phyloP scores from a whole-genome alignment of 495 filamentous ascomycete genomes.

The Penicillium chermesinum region DNA sequence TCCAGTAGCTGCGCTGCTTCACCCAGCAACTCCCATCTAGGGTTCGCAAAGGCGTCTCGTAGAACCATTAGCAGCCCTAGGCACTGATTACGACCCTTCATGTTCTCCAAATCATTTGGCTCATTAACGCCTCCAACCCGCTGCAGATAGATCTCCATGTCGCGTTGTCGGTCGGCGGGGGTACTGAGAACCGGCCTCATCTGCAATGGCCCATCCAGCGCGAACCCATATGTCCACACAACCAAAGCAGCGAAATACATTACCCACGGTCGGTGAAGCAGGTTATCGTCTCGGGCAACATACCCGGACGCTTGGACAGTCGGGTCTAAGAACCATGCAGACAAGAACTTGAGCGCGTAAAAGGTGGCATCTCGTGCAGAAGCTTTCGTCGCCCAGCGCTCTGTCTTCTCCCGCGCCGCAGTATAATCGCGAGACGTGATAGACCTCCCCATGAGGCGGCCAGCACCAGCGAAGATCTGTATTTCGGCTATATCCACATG shows the following conservation, averaged over 20 bases:
- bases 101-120: constrained; percentile 72
- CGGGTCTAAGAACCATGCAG: constrained; percentile 65
- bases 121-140: constrained; percentile 68
- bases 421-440: constrained; percentile 78
- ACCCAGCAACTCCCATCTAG: constrained; percentile 86
- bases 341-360: constrained; percentile 85
- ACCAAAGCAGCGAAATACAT: constrained; percentile 88
- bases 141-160: constrained; percentile 76
- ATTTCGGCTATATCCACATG: constrained; percentile 97
- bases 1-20: constrained; percentile 77
- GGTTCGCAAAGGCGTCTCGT: constrained; percentile 71
- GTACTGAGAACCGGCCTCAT: constrained; percentile 48
- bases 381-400: constrained; percentile 86
- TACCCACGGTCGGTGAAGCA: constrained; percentile 95
- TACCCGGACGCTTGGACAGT: constrained; percentile 49
- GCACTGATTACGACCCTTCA: constrained; percentile 76
- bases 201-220: constrained; percentile 73
- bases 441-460: constrained; percentile 75
- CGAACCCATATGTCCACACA: constrained; percentile 93
- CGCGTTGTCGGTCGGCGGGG: constrained; percentile 58
- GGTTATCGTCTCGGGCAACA: constrained; percentile 79
- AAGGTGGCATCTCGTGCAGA: constrained; percentile 90
- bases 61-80: constrained; percentile 78
- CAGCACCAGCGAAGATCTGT: constrained; percentile 89
- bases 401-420: constrained; percentile 71